Evolutionary conservation across 768 basidiomycete species (phyloP), one percentile per base, ranked within the genome.

Genomic region (Mycena venus): DNA sequence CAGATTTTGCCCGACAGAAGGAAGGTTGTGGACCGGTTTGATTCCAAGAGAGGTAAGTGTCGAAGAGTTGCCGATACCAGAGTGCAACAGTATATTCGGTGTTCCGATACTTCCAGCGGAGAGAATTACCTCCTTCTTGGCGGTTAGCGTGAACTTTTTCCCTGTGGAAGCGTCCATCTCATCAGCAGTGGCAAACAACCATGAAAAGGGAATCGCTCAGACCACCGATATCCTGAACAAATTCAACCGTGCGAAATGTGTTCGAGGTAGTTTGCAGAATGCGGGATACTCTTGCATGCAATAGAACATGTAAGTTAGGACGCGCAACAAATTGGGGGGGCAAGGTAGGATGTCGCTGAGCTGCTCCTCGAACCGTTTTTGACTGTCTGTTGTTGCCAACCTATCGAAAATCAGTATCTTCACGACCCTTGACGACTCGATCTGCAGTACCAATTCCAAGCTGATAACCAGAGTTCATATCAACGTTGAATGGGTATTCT

Each of bases 21-120:
- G 82, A 10, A 84, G 78, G 47, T 83, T 60, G 25, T 83, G 73
- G 6, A 81, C 42, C 2, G 81, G 53, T 12, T 62, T 66, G 40
- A 85, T 81, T 0, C 79, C 79, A 5, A 83, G 44, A 1, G 60
- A 38, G 23, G 68, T 31, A 1, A 85, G 76, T 10, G 49, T 68
- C 7, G 62, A 65, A 8, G 62, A 25, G 32, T 82, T 76, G 15
- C 85, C 85, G 47, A 86, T 84, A 4, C 84, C 84, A 3, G 84
- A 85, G 49, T 83, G 80, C 40, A 83, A 31, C 3, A 85, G 77
- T 19, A 86, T 79, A 17, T 77, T 79, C 1, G 85, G 85, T 0
- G 84, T 86, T n/a, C 79, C 80, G 38, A 86, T 78, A 12, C 82
- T 73, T 2, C 86, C 85, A 17, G 85, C 83, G 9, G 84, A 85